phyloP scores from a whole-genome alignment of 441 rosid genomes.

The Gossypium trilobum region DNA sequence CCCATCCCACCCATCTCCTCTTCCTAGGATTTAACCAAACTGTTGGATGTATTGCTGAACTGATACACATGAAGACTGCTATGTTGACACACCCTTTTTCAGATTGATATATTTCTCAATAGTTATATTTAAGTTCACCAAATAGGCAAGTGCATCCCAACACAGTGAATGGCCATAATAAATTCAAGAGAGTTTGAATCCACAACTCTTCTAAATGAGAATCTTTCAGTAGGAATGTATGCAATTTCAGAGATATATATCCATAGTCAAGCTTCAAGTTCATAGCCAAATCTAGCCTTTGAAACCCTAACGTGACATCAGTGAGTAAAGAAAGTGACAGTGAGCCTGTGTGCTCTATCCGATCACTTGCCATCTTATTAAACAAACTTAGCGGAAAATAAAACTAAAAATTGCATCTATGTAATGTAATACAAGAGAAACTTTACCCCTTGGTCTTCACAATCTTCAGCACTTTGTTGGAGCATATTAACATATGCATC shows the following conservation, averaged over 20 bases:
- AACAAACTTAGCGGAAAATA: not conserved
- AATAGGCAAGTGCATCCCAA: no score
- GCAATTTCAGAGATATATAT: no score
- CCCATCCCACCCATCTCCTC: not conserved
- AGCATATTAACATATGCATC: slow-evolving; percentile 36
- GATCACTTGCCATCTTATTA: not conserved
- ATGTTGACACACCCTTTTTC: not conserved
- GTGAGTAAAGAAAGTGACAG: not conserved
- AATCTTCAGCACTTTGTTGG: slow-evolving; percentile 29
- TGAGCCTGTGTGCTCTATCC: not conserved
- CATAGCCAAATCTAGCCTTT: not conserved
- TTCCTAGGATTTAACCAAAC: not conserved
- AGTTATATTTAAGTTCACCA: not conserved
- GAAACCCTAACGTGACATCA: not conserved
- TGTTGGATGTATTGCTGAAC: not conserved
- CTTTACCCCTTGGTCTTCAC: slow-evolving; percentile 35
- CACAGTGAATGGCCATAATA: no score
- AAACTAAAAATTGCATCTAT: not conserved
- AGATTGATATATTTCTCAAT: not conserved
- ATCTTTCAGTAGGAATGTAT: no score
- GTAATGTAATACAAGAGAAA: not conserved
- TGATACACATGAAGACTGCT: not conserved
- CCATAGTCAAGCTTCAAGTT: no score
- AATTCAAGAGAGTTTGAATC: no score
- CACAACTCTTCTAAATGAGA: no score